Base-by-base conservation (phyloP, 768 basidiomycete genomes). In the Suillus subaureus region DNA sequence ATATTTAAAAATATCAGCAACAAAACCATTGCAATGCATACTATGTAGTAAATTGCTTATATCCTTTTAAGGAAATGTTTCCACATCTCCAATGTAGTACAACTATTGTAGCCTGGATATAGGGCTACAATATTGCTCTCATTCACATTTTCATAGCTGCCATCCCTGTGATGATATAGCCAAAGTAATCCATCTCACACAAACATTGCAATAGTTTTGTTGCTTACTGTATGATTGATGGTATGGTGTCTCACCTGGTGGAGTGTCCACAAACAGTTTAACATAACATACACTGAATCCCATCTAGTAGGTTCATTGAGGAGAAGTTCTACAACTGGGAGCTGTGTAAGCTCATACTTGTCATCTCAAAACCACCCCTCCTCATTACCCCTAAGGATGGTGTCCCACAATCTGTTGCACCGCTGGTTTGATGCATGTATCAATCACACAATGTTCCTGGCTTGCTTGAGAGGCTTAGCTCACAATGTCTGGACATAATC, bases 241-340 rank as follows among this genome's bases (percentile, higher is more conserved):
- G 9, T 45, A 21, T n/a, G 45, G 4, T 0, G 21, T 47, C 64
- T 57, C 63, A 66, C 67, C 35, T 51, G 64, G 2, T 13, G 40
- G 26, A 66, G 61, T 6, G 61, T 31, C 13, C 47, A 2, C 51
- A 67, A 40, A 31, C 31, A 5, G 43, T 69, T 51, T 0, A 82
- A 66, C 79, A 82, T 80, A 61, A 79, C 73, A 49, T 69, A 79
- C 0, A 75, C 79, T 3, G 75, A 80, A 58, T 81, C 78, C 81
- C 79, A 82, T 0, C 74, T 66, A 0, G 79, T 82, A 4, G 64
- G 39, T 2, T 83, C 76, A 63, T 84, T 75, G 1, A 74, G 71
- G 1, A 68, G 62, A 1, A 66, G 52, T 26, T 66, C 16, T n/a
- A 45, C 23, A 0, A 49, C 56, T 2, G 61, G 61, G 8, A 66